phyloP scores from a whole-genome alignment of 768 basidiomycete species.

The Lentinula raphanica region DNA sequence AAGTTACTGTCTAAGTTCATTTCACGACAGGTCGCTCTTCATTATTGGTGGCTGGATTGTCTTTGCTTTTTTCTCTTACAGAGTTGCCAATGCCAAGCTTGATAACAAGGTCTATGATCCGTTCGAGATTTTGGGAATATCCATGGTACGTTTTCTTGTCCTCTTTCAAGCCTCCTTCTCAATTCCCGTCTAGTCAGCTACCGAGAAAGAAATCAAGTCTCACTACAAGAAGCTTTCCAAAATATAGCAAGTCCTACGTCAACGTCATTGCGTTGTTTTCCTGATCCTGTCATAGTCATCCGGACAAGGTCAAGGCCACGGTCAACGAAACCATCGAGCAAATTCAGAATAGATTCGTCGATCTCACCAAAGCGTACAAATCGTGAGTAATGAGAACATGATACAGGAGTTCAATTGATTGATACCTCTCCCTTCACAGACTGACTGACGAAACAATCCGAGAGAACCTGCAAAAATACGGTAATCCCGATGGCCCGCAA shows the following conservation, averaged over 20 bases:
- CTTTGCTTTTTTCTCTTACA: slow-evolving; percentile 65
- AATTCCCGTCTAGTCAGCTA: slow-evolving; percentile 16
- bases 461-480: slow-evolving; percentile 82
- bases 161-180: background rate
- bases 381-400: slow-evolving; percentile 44
- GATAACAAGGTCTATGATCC: slow-evolving; percentile 84
- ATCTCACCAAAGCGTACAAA: slow-evolving; percentile 97
- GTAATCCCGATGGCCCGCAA: slow-evolving; percentile 96
- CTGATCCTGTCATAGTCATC: slow-evolving; percentile 58
- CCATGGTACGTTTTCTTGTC: slow-evolving; percentile 37
- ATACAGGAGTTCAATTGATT: background rate
- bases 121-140: slow-evolving; percentile 86
- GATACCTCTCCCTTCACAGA: slow-evolving; percentile 30
- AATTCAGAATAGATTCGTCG: slow-evolving; percentile 82
- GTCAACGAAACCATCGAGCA: slow-evolving; percentile 82
- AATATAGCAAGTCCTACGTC: slow-evolving; percentile 55
- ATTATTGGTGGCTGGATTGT: slow-evolving; percentile 69
- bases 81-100: slow-evolving; percentile 48
- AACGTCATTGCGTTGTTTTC: background rate
- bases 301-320: slow-evolving; percentile 87
- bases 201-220: slow-evolving; percentile 92
- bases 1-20: background rate
- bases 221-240: slow-evolving; percentile 91
- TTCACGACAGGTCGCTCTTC: slow-evolving; percentile 45
- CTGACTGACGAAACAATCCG: slow-evolving; percentile 91